A percentile compares a stretch with the other conserved stretches of the same genome.
Conservation (phyloP, 2,329 filamentous ascomycete genomes). For the Talaromyces sp. region DNA sequence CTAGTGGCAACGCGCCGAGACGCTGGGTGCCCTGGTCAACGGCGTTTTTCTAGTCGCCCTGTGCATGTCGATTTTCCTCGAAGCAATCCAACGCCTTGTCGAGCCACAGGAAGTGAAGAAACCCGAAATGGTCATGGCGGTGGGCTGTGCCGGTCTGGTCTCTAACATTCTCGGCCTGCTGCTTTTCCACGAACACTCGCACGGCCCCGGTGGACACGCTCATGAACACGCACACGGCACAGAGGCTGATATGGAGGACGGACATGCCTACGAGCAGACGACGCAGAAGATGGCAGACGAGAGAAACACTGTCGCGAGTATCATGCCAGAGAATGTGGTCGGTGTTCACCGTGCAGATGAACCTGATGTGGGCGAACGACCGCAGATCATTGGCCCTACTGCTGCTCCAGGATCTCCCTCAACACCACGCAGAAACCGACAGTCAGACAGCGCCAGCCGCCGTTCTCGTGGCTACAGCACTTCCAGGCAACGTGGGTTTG, state of each 20-base stretch:
- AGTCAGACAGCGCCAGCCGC: slow-evolving; percentile 19
- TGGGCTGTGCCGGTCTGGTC: slow-evolving; percentile 75
- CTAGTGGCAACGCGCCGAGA: slow-evolving; percentile 97
- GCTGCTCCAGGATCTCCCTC: slow-evolving; percentile 13
- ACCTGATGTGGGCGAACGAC: slow-evolving; percentile 8
- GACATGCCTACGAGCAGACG: slow-evolving; percentile 26
- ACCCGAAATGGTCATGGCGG: slow-evolving; percentile 80
- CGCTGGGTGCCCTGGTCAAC: slow-evolving; percentile 91
- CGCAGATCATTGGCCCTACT: slow-evolving; percentile 3
- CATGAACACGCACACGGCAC: slow-evolving; percentile 47
- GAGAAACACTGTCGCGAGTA: slow-evolving; percentile 53
- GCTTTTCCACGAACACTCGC: slow-evolving; percentile 88
- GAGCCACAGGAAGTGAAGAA: slow-evolving; percentile 84
- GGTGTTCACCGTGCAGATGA: slow-evolving; percentile 40
- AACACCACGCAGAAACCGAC: slow-evolving; percentile 23
- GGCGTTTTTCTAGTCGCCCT: slow-evolving; percentile 95
- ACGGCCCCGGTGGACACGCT: slow-evolving; percentile 57
- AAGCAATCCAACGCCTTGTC: slow-evolving; percentile 85
- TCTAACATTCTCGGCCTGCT: slow-evolving; percentile 87
- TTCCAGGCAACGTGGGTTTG: slow-evolving; percentile 52
- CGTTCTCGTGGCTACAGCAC: slow-evolving; percentile 35
- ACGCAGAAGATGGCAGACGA: slow-evolving; percentile 47
- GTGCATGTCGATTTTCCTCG: slow-evolving; percentile 92
- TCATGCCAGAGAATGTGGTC: slow-evolving; percentile 58
- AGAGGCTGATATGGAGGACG: slow-evolving; percentile 43